phyloP scores from a whole-genome alignment of 177 flowering plant genomes.

The Telopea speciosissima region DNA sequence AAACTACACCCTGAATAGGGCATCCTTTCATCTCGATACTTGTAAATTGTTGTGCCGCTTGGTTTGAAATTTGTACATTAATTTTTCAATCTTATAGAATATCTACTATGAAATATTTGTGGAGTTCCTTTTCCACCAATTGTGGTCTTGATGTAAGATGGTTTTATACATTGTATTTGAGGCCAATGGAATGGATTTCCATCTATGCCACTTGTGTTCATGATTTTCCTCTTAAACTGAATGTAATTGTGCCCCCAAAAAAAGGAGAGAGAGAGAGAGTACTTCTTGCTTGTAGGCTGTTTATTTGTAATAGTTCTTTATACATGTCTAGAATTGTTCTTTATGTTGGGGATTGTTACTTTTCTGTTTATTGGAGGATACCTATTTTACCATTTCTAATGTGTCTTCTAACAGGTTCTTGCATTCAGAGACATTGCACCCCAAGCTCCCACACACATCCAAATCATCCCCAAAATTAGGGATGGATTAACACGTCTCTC shows the following conservation, averaged over 20 bases:
- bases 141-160: not conserved
- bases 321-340: not conserved
- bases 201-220: not conserved
- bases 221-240: not conserved
- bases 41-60: not conserved
- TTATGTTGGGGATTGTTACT: not conserved
- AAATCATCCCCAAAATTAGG: conserved; percentile 79
- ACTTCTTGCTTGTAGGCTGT: not conserved
- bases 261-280: no score
- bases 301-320: not conserved
- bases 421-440: conserved; percentile 94
- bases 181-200: not conserved
- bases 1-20: no score
- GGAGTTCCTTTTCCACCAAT: not conserved
- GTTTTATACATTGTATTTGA: not conserved
- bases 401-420: conserved; percentile 51
- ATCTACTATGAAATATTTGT: conserved; percentile 1
- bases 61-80: not conserved
- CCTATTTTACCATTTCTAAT: not conserved
- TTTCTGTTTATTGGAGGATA: not conserved
- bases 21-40: not conserved
- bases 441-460: conserved; percentile 85
- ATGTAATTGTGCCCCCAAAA: no score
- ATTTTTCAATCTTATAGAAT: no score
- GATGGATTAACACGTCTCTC: conserved; percentile 94